Conservation (phyloP, 164 flowering plant species). For the Saururus chinensis region DNA sequence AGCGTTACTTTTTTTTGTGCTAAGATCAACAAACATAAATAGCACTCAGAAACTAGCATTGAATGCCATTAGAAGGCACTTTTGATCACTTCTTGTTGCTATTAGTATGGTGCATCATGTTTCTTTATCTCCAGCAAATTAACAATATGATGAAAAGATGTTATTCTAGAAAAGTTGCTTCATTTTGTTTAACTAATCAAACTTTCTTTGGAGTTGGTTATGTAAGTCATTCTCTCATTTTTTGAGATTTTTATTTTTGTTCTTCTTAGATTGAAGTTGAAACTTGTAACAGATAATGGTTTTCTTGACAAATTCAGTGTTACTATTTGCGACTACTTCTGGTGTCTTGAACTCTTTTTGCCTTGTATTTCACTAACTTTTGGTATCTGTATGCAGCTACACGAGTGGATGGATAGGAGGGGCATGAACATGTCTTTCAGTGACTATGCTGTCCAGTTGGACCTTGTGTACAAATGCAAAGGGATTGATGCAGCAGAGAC, state of each 20-base stretch:
- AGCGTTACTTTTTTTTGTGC: no score
- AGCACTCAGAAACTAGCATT: no score
- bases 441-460: constrained; percentile 44
- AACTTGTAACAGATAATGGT: no score
- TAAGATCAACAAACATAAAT: no score
- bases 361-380: background rate
- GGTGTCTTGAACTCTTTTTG: background rate
- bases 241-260: background rate
- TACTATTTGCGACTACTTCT: no score
- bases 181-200: no score
- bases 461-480: constrained; percentile 45
- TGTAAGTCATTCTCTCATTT: background rate
- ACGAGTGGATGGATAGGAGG: constrained; percentile 71
- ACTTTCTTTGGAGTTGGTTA: no score
- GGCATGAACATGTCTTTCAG: constrained; percentile 18
- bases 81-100: no score
- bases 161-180: background rate
- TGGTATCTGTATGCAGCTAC: constrained; percentile 27
- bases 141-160: background rate
- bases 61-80: no score
- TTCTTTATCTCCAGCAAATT: background rate
- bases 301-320: no score
- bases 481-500: constrained; percentile 54
- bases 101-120: background rate
- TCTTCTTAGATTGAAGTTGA: background rate